These are phyloP conservation scores for Paramecium biaurelia DNA, from an alignment of 73 alveolate genomes.

Conservation along the genomic window DNA sequence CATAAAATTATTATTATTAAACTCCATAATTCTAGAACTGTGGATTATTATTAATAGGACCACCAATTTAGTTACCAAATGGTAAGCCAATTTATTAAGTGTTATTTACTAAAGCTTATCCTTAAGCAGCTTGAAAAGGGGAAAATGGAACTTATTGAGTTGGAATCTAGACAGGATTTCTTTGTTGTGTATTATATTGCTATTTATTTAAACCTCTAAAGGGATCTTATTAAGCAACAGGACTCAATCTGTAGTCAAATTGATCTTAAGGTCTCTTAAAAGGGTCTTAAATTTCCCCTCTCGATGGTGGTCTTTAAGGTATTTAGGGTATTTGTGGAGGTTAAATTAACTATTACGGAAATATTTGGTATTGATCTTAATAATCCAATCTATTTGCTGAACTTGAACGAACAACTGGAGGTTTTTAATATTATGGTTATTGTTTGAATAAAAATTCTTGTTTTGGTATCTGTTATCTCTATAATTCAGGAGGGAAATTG, in stretches of 20 bases:
- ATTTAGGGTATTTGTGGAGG: background rate
- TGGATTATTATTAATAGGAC: background rate
- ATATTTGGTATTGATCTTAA: background rate
- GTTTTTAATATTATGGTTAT: background rate
- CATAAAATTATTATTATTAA: background rate
- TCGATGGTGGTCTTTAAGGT: conserved; percentile 4
- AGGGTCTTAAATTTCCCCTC: background rate
- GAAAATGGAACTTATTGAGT: background rate
- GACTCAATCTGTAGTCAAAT: background rate
- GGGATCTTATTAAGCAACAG: conserved; percentile 1
- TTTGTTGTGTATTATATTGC: background rate
- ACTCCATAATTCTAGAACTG: background rate
- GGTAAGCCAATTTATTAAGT: background rate
- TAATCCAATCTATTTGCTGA: background rate
- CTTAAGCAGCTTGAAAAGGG: background rate
- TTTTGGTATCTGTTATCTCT: background rate
- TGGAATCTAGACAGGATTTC: background rate
- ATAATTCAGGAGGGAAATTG: conserved; percentile 18
- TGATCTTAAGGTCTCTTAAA: background rate
- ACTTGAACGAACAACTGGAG: background rate
- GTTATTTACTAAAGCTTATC: background rate
- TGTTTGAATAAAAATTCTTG: background rate
- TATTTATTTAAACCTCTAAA: background rate
- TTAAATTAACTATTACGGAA: background rate
- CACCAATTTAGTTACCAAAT: background rate